Evolutionary conservation across 2,329 filamentous ascomycete species (phyloP).

Genomic region (Bisporella sp.): DNA sequence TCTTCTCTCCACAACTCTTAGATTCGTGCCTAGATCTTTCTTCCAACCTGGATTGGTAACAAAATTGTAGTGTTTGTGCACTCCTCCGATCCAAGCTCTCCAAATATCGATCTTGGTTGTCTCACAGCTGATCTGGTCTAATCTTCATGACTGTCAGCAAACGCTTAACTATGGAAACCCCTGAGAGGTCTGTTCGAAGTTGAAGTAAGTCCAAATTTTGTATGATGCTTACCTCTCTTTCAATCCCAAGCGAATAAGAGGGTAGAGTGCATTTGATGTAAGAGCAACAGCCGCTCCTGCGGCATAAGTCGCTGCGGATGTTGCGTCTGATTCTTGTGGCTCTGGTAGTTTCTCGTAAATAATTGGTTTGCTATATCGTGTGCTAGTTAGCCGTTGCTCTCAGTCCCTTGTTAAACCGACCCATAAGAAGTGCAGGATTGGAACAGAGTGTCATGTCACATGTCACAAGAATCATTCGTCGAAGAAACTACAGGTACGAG

Average conservation of each 20-base stretch:
- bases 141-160: background rate
- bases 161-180: no score
- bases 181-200: no score
- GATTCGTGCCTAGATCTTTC: constrained; percentile 3
- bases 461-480: no score
- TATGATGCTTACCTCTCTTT: background rate
- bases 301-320: background rate
- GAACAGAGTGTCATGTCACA: no score
- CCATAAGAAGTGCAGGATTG: no score
- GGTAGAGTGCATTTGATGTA: constrained; percentile 4
- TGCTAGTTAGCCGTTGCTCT: no score
- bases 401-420: no score
- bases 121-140: constrained; percentile 6
- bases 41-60: constrained; percentile 3
- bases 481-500: no score
- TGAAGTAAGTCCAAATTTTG: no score
- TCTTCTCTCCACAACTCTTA: constrained; percentile 5
- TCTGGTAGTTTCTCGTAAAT: constrained; percentile 4
- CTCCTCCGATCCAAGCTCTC: background rate
- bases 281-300: constrained; percentile 6
- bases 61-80: constrained; percentile 1
- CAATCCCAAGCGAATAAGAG: constrained; percentile 5
- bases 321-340: background rate
- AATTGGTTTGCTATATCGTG: background rate
- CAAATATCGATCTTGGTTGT: constrained; percentile 7